Evolutionary conservation across 495 filamentous ascomycete species (phyloP).

Genomic region (Chlorociboria aeruginascens): DNA sequence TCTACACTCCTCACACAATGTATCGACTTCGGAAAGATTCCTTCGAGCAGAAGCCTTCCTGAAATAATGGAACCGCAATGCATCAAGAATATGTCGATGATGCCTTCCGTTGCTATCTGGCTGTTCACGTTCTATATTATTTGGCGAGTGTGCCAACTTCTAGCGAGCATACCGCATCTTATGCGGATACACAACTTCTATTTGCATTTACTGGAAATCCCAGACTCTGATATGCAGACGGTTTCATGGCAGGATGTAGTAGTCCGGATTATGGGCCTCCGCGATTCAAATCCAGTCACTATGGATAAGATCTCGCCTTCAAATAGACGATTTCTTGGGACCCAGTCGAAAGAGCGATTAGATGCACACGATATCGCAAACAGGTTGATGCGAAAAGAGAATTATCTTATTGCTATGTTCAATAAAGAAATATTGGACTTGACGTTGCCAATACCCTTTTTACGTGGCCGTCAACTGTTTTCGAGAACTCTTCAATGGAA

Average conservation of each 20-base stretch:
- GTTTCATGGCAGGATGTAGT: constrained; percentile 95
- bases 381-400: constrained; percentile 89
- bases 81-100: constrained; percentile 73
- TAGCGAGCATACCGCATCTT: constrained; percentile 65
- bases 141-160: constrained; percentile 59
- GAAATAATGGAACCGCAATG: constrained; percentile 74
- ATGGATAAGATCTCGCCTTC: constrained; percentile 43
- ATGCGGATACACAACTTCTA: constrained; percentile 82
- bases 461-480: constrained; percentile 65
- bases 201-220: constrained; percentile 69
- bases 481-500: constrained; percentile 80
- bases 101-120: constrained; percentile 72
- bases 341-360: constrained; percentile 86
- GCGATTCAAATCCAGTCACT: constrained; percentile 79
- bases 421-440: constrained; percentile 93
- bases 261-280: constrained; percentile 70
- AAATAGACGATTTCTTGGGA: constrained; percentile 57
- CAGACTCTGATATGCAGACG: constrained; percentile 88
- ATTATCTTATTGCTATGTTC: constrained; percentile 90
- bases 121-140: constrained; percentile 82
- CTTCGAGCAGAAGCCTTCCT: constrained; percentile 59
- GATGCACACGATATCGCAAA: constrained; percentile 97
- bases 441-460: constrained; percentile 72
- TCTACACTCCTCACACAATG: constrained; percentile 79
- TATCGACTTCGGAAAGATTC: constrained; percentile 67